Evolutionary conservation across 257 asterid genomes (phyloP), one percentile per base, ranked within the genome.

Genomic region (Solanum peruvianum): DNA sequence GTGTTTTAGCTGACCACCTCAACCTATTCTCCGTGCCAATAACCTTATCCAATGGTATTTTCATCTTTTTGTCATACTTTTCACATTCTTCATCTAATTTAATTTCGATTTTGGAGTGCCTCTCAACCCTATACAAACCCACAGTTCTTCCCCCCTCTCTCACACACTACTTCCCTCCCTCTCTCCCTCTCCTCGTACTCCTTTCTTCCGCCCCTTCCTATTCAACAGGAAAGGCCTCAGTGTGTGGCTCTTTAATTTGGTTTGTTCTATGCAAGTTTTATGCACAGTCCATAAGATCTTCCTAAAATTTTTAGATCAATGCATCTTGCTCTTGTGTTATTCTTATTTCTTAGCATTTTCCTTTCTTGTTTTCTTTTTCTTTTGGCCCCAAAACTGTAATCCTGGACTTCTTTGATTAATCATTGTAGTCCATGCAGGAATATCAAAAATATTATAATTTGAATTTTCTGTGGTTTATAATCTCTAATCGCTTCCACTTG

Each of bases 351-450:
- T 33, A 15, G 14, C 44, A 70, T 70, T 70, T 33, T 31, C 77
- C 7, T 70, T 31, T 70, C 42, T 33, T 29, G 77, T 20, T 31
- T 14, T 15, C 77, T 18, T 31, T 70, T 70, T 70, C 27, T 29
- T 70, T 70, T 70, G 37, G 73, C 9, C 39, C 73, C 73, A 67
- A 67, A 67, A 67, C 20, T 70, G 44, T 70, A 29, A 70, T 15
- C 77, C 25, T 31, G 44, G 44, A 31, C 77, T 67, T 27, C 18
- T 70, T 70, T 29, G 41, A 70, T 70, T 70, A 31, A 70, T 37
- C 42, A 31, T 70, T 70, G 44, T 16, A 70, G 77, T 33, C 77
- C 33, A 86, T 92, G 89, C 89, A 89, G 85, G 64, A 90, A 88
- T 85, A 60, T 66, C 37, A 72, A 83, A 86, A 83, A 45, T 33